phyloP scores from a whole-genome alignment of 1,284 basidiomycete genomes.

The Apiotrichum siamense region DNA sequence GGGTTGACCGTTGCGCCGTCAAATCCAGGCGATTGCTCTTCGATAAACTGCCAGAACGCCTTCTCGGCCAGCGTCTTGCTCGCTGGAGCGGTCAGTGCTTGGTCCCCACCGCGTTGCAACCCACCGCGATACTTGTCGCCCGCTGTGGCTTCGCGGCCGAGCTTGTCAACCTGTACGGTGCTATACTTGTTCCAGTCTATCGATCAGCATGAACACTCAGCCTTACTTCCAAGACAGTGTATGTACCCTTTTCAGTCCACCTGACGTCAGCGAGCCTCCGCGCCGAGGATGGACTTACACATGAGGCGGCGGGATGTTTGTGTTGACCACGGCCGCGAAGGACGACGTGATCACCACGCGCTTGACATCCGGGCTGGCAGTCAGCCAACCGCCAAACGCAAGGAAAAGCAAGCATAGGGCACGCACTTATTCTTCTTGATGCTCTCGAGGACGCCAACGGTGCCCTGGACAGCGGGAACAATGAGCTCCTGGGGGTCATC shows the following conservation, averaged over 20 bases:
- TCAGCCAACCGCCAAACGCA: too few relatives aligned
- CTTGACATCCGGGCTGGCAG: too few relatives aligned
- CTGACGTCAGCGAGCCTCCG: background rate
- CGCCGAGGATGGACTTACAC: too few relatives aligned
- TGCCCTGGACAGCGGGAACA: constrained; percentile 60
- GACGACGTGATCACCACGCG: too few relatives aligned
- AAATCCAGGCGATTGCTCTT: constrained; percentile 53
- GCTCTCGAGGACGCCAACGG: constrained; percentile 55
- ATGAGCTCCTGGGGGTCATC: constrained; percentile 53
- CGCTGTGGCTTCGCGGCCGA: constrained; percentile 47
- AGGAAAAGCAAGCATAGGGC: background rate
- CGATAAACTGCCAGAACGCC: constrained; percentile 46
- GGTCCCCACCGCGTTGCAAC: background rate
- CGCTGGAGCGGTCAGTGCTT: constrained; percentile 5
- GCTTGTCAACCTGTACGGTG: background rate
- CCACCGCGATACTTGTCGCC: constrained; percentile 50
- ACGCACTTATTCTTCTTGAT: constrained; percentile 53
- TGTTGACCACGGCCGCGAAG: too few relatives aligned
- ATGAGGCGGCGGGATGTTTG: too few relatives aligned
- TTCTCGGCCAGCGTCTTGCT: constrained; percentile 63
- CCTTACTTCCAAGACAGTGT: too few relatives aligned
- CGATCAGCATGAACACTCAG: too few relatives aligned
- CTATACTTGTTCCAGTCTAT: constrained; percentile 1
- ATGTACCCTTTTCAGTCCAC: background rate
- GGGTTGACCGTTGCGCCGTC: constrained; percentile 57